Conservation (phyloP, 768 basidiomycete genomes). For the Boletus speciosus region DNA sequence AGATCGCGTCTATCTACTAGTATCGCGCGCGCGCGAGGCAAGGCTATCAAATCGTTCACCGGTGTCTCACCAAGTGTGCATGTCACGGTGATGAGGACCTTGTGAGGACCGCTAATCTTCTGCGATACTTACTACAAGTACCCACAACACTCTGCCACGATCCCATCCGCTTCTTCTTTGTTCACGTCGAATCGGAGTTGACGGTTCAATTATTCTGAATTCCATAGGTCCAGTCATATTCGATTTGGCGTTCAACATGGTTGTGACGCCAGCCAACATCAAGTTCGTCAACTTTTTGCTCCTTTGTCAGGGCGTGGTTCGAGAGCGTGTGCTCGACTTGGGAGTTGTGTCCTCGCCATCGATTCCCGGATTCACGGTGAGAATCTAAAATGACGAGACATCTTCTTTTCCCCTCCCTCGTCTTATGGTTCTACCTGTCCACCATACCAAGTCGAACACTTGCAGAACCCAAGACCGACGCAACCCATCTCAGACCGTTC, state of each 20-base stretch:
- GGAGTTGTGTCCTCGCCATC: neutral
- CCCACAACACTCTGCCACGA: too few relatives aligned
- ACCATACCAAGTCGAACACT: neutral
- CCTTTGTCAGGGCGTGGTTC: neutral
- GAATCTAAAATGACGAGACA: slow-evolving; percentile 10
- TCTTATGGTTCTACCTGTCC: slow-evolving; percentile 9
- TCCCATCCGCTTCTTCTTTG: too few relatives aligned
- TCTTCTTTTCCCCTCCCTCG: slow-evolving; percentile 5
- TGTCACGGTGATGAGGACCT: too few relatives aligned
- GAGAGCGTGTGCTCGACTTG: neutral
- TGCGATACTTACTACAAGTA: too few relatives aligned
- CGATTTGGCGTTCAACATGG: slow-evolving; percentile 1
- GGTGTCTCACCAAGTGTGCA: too few relatives aligned
- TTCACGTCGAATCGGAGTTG: neutral
- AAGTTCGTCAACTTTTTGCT: neutral
- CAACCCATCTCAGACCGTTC: slow-evolving; percentile 1
- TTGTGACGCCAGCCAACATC: neutral
- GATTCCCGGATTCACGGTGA: neutral
- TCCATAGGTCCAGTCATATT: slow-evolving; percentile 6
- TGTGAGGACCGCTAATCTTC: too few relatives aligned
- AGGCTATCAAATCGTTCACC: too few relatives aligned
- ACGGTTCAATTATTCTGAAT: slow-evolving; percentile 8
- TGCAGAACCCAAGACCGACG: neutral
- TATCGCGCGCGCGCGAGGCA: too few relatives aligned
- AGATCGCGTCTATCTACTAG: too few relatives aligned